Percentiles rank a stretch among this genome's conserved stretches.
These are phyloP conservation scores for Lithospermum erythrorhizon DNA, from an alignment of 257 asterid genomes.

Conservation along the genomic window DNA sequence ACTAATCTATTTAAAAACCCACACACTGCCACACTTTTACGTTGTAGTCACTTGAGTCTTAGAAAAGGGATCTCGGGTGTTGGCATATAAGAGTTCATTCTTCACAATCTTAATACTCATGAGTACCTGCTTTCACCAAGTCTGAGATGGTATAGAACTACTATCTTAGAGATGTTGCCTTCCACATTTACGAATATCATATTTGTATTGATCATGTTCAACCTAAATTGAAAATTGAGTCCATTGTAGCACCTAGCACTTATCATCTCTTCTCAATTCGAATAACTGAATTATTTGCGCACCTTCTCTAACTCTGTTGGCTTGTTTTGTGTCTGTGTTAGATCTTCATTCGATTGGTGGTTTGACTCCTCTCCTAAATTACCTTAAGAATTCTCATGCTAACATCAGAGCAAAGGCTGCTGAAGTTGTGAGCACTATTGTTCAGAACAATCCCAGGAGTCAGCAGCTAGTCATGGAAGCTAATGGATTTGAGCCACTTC, in stretches of 20 bases:
- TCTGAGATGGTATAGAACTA: too few species aligned
- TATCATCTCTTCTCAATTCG: background rate
- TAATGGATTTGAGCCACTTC: conserved; percentile 66
- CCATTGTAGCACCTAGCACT: background rate
- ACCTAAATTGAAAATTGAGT: too few species aligned
- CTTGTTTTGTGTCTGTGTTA: conserved; percentile 12
- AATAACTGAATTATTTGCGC: background rate
- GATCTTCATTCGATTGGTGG: conserved; percentile 94
- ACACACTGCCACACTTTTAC: too few species aligned
- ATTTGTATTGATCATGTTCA: background rate
- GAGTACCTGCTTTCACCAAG: too few species aligned
- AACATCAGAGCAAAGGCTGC: conserved; percentile 92
- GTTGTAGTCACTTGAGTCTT: too few species aligned
- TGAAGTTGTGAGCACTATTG: conserved; percentile 78
- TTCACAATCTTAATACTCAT: too few species aligned
- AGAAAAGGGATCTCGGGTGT: too few species aligned
- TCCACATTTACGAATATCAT: background rate
- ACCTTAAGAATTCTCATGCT: conserved; percentile 57
- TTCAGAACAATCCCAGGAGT: conserved; percentile 86
- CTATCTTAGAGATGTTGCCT: background rate
- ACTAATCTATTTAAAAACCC: too few species aligned
- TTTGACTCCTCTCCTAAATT: conserved; percentile 59
- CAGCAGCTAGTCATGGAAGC: conserved; percentile 87
- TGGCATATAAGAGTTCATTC: too few species aligned
- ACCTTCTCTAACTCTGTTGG: background rate